These are phyloP conservation scores for Monilinia fructicola DNA, from an alignment of 2,329 filamentous ascomycete species.

Conservation along the genomic window DNA sequence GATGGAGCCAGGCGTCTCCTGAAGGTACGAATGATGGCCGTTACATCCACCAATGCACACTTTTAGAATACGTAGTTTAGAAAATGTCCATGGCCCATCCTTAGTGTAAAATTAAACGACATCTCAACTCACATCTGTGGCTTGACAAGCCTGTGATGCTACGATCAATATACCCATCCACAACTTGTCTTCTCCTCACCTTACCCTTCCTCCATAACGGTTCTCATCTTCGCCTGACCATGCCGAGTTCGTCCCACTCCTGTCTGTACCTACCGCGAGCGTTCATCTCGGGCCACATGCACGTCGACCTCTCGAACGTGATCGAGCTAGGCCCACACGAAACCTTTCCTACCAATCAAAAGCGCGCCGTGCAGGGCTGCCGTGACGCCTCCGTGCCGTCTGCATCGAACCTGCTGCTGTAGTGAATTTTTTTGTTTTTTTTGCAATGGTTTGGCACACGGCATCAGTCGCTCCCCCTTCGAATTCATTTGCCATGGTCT, in stretches of 20 bases:
- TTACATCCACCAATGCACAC: constrained; percentile 3
- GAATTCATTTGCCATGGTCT: too few species aligned
- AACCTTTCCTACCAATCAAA: background rate
- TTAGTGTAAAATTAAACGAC: constrained; percentile 22
- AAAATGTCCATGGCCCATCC: constrained; percentile 10
- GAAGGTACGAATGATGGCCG: constrained; percentile 18
- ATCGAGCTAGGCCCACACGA: constrained; percentile 2
- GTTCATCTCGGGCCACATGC: constrained; percentile 3
- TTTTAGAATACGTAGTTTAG: constrained; percentile 8
- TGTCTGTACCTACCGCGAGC: background rate
- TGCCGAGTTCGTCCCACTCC: background rate
- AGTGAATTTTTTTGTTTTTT: too few species aligned
- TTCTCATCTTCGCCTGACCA: constrained; percentile 5
- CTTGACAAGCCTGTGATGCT: background rate
- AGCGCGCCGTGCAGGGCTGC: background rate
- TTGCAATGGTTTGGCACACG: constrained; percentile 3
- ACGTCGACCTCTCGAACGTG: constrained; percentile 6
- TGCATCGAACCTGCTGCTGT: constrained; percentile 1
- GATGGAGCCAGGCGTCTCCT: constrained; percentile 19
- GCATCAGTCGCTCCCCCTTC: too few species aligned
- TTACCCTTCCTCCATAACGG: background rate
- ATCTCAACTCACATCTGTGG: constrained; percentile 21
- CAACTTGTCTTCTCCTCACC: too few species aligned
- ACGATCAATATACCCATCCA: background rate
- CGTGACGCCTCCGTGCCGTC: constrained; percentile 11